These are phyloP conservation scores for Achlya hypogyna DNA, from an alignment of 352 stramenopile species.

Conservation along the genomic window DNA sequence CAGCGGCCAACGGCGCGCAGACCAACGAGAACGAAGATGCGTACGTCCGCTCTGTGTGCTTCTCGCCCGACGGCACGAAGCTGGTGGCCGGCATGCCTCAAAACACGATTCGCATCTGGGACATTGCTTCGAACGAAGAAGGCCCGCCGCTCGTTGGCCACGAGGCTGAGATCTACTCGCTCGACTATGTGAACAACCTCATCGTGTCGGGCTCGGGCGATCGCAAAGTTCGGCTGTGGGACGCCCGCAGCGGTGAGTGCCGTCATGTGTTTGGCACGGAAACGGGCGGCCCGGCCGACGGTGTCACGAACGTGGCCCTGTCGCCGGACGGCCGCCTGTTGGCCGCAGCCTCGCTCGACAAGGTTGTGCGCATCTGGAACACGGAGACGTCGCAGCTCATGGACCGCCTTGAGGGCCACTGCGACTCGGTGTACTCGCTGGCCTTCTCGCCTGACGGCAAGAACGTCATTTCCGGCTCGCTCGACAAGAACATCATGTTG, in stretches of 20 bases:
- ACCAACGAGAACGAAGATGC: conserved; percentile 68
- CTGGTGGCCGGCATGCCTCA: conserved; percentile 81
- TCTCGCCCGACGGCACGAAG: conserved; percentile 78
- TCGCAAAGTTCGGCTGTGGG: conserved; percentile 75
- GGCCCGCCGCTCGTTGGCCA: conserved; percentile 69
- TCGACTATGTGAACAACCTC: conserved; percentile 80
- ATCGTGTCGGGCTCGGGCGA: conserved; percentile 82
- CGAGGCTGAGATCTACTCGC: conserved; percentile 80
- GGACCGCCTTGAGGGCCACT: conserved; percentile 74
- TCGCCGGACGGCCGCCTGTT: conserved; percentile 68
- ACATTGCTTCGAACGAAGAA: conserved; percentile 82
- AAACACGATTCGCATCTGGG: conserved; percentile 82
- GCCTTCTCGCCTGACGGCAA: conserved; percentile 81
- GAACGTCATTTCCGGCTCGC: conserved; percentile 77
- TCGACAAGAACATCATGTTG: conserved; percentile 82
- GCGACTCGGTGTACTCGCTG: conserved; percentile 82
- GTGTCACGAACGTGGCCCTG: conserved; percentile 71
- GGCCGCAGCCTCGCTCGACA: conserved; percentile 71
- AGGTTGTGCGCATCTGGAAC: conserved; percentile 82
- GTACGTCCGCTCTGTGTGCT: conserved; percentile 77
- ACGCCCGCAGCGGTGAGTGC: conserved; percentile 69
- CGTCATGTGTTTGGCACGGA: conserved; percentile 81
- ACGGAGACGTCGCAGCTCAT: conserved; percentile 71
- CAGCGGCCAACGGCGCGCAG: conserved; percentile 27
- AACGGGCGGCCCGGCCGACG: conserved; percentile 64